phyloP scores from a whole-genome alignment of 2,329 filamentous ascomycete species.

The Sclerotinia glacialis region DNA sequence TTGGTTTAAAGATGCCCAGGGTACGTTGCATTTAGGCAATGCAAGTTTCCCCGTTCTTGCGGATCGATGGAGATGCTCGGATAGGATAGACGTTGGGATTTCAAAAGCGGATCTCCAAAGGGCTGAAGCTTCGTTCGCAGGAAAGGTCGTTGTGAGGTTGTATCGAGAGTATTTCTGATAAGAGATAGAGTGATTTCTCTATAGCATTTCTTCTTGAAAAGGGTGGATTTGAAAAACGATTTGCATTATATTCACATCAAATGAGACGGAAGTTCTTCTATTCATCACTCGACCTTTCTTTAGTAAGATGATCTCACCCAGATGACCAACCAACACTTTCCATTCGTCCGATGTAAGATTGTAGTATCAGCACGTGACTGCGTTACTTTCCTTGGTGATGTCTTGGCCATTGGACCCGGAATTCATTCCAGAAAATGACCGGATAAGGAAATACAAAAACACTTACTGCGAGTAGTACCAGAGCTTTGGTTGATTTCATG shows the following conservation, averaged over 20 bases:
- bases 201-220: too few species aligned
- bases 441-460: background rate
- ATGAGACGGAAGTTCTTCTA: background rate
- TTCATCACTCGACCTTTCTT: background rate
- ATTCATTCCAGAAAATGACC: background rate
- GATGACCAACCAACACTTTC: background rate
- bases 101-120: background rate
- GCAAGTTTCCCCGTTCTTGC: background rate
- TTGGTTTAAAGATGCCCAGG: background rate
- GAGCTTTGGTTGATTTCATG: background rate
- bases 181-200: too few species aligned
- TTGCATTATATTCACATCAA: background rate
- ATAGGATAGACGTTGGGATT: background rate
- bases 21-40: background rate
- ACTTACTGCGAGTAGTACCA: background rate
- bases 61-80: slow-evolving; percentile 8
- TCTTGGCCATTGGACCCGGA: background rate
- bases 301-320: background rate
- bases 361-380: background rate
- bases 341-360: background rate
- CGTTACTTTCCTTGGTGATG: too few species aligned
- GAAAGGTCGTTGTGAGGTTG: background rate
- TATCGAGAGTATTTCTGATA: background rate
- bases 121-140: background rate
- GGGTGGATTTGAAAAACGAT: too few species aligned